Percentiles rank a stretch among this genome's conserved stretches.
These are phyloP conservation scores for Aureobasidium sp. DNA, from an alignment of 2,329 filamentous ascomycete genomes.

Conservation along the genomic window DNA sequence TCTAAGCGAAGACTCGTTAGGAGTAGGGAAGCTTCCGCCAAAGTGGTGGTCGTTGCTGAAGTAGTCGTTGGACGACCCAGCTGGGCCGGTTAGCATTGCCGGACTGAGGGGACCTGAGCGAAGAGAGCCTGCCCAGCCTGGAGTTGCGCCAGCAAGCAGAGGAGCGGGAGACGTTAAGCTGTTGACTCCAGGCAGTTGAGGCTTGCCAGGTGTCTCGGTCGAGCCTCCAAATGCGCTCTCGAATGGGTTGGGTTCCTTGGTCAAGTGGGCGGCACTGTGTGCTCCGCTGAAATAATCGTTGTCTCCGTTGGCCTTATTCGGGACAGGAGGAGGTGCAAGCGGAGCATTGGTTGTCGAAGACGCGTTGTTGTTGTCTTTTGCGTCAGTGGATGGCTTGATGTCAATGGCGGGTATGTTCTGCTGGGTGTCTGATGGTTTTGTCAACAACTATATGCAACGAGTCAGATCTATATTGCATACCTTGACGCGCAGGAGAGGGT, in stretches of 20 bases:
- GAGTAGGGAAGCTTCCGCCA: slow-evolving; percentile 81
- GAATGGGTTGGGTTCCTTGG: slow-evolving; percentile 89
- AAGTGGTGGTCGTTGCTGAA: slow-evolving; percentile 63
- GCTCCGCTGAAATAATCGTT: slow-evolving; percentile 46
- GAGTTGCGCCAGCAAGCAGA: slow-evolving; percentile 65
- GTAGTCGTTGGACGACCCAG: slow-evolving; percentile 72
- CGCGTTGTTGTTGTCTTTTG: slow-evolving; percentile 26
- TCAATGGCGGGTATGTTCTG: slow-evolving; percentile 25
- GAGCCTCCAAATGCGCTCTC: slow-evolving; percentile 81
- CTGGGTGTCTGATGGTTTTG: neutral
- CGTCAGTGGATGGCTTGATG: slow-evolving; percentile 23
- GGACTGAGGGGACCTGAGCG: slow-evolving; percentile 90
- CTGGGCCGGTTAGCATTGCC: slow-evolving; percentile 87
- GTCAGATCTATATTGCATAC: too few relatives aligned
- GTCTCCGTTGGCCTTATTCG: slow-evolving; percentile 33
- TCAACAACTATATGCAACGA: neutral
- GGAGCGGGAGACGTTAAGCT: slow-evolving; percentile 85
- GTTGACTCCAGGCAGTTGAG: slow-evolving; percentile 80
- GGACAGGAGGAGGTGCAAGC: slow-evolving; percentile 48
- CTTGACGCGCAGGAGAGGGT: slow-evolving; percentile 11
- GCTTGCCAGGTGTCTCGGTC: slow-evolving; percentile 71
- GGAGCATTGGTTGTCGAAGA: slow-evolving; percentile 37
- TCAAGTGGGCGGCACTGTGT: slow-evolving; percentile 47
- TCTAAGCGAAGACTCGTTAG: slow-evolving; percentile 89
- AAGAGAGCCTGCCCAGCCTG: slow-evolving; percentile 79